Base-by-base conservation (phyloP, 352 stramenopile genomes). In the Globisporangium nagaii region DNA sequence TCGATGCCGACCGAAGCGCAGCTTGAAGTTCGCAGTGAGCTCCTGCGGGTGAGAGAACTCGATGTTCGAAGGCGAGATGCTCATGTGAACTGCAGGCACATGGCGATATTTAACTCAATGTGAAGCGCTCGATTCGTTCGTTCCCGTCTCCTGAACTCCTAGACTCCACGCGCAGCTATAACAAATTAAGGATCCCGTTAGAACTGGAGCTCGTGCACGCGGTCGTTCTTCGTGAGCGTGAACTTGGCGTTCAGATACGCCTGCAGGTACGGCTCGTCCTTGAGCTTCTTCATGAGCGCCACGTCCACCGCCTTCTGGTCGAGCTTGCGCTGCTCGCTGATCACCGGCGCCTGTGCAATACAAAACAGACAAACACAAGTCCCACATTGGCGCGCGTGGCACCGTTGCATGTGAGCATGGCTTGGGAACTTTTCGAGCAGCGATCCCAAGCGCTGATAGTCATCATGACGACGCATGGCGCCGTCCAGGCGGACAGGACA, bases 211-310 rank as follows among this genome's bases (percentile, higher is more conserved):
- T 98, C 93, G 85, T 99, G 98, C 43, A 92, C 96, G 59, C 91
- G 93, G 73, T 99, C 96, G 71, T 91, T 95, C 72, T 98, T 98
- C 62, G 78, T 97, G 49, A 99, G 79, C 63, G 90, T 94, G 82
- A 99, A 99, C 68, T 97, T 98, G 45, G 94, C 94, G 63, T 97
- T 96, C 62, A 99, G 74, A 89, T 99, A 99, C 47, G 86, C 90
- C 79, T 98, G 98, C 64, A 99, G 82, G 84, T 98, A 95, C 41
- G 85, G 79, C 60, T 92, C 86, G 36, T 75, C 75, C 53, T 90
- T 84, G 39, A 95, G 65, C 66, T 88, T 86, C 77, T 93, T 93
- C 51, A 92, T 56, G 53, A 97, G 68, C 43, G 76, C 86, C 41
- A 79, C 88, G 79, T 99, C 97, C 36, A 99, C 95, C 44, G 84